These are phyloP conservation scores for Pseudocercospora ulei DNA, from an alignment of 2,329 filamentous ascomycete species.

Conservation along the genomic window DNA sequence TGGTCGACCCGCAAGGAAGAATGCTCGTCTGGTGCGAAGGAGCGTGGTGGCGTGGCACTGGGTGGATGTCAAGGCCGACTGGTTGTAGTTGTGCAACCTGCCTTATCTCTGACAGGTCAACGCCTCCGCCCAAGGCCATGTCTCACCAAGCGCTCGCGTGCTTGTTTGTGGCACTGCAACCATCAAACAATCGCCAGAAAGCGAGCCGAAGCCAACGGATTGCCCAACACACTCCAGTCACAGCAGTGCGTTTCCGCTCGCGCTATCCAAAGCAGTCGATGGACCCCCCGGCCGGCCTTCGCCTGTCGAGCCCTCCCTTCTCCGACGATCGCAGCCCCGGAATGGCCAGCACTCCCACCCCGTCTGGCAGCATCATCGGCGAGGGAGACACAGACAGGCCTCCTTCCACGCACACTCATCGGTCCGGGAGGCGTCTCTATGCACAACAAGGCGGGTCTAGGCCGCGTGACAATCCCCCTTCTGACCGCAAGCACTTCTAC, in stretches of 20 bases:
- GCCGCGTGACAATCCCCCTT: slow-evolving; percentile 14
- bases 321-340: slow-evolving; percentile 6
- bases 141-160: slow-evolving; percentile 9
- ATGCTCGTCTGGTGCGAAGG: slow-evolving; percentile 1
- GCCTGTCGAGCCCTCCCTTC: slow-evolving; percentile 4
- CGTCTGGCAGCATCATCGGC: slow-evolving; percentile 3
- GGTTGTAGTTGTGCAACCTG: slow-evolving; percentile 1
- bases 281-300: background rate
- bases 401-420: slow-evolving; percentile 2
- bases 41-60: slow-evolving; percentile 3
- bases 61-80: slow-evolving; percentile 2
- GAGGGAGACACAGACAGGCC: slow-evolving; percentile 8
- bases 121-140: slow-evolving; percentile 3
- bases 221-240: too few species aligned
- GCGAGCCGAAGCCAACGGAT: too few species aligned
- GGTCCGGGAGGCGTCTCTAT: slow-evolving; percentile 2
- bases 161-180: slow-evolving; percentile 10
- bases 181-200: slow-evolving; percentile 4
- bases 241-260: slow-evolving; percentile 1
- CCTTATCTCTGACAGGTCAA: slow-evolving; percentile 12
- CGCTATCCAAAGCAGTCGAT: background rate
- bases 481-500: slow-evolving; percentile 12
- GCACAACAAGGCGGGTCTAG: slow-evolving; percentile 10
- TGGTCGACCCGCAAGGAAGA: slow-evolving; percentile 7
- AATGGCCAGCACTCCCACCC: slow-evolving; percentile 6